Evolutionary conservation across 495 filamentous ascomycete genomes (phyloP), one percentile per base, ranked within the genome.

Genomic region (Evansstolkia leycettana): DNA sequence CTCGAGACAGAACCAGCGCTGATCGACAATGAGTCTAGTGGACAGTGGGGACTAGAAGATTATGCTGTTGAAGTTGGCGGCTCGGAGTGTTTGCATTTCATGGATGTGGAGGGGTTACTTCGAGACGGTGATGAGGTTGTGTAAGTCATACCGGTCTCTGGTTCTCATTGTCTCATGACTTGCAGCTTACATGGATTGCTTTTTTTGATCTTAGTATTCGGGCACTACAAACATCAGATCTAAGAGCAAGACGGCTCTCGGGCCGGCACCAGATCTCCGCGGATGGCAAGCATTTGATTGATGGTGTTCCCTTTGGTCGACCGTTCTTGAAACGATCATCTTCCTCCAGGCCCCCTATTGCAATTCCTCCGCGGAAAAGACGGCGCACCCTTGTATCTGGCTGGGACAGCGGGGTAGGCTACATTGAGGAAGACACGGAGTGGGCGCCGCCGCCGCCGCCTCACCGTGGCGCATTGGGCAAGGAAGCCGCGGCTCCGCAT

Each of bases 31-130:
- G 58, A 64, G 19, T 47, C 38, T 18, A 59, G 60, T 36, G 68
- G 64, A 10, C 70, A 80, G 39, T 94, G 82, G 82, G 90, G 88
- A 1, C 49, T 96, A 17, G 90, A 98, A 47, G 84, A 96, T 50
- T 98, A 98, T 58, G 76, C 75, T 12, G 87, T 94, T 18, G 82
- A 93, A 52, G 67, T 95, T 3, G 65, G 60, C 2, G 83, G 76
- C 27, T 96, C 81, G 38, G 90, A 98, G 50, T 92, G 83, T 49
- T 54, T 96, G 33, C 90, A 98, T 67, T 98, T 84, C 45, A 76
- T 84, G 48, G 65, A 71, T 26, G 67, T 94, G 4, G 65, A 66
- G 2, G 69, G 64, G 8, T 58, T 92, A 16, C 64, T 95, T 30
- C 76, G 80, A 30, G 80, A 90, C 28, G 86, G 84, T 15, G 92